Conservation (phyloP, 257 asterid genomes). For the Knoxia roxburghii region DNA sequence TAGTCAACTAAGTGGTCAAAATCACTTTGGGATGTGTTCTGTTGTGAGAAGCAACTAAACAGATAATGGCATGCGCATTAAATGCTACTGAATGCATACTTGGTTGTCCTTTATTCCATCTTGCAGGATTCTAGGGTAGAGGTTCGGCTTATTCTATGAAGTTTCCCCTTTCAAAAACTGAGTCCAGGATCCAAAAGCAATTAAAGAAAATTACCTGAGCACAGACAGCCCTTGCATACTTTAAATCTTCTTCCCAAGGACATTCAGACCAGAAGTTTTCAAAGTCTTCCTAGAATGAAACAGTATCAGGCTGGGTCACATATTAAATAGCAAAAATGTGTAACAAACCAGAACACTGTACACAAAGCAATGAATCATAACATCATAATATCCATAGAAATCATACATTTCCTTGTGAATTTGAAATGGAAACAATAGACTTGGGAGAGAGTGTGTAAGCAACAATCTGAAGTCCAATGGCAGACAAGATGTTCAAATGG, state of each 20-base stretch:
- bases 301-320: neutral
- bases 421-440: neutral
- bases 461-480: neutral
- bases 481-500: neutral
- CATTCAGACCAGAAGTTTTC: slow-evolving; percentile 94
- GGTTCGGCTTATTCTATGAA: neutral
- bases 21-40: neutral
- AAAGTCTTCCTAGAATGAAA: slow-evolving; percentile 70
- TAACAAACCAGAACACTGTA: neutral
- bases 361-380: neutral
- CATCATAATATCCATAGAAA: neutral
- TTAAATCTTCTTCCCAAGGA: slow-evolving; percentile 97
- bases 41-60: neutral
- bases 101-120: neutral
- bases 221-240: slow-evolving; percentile 80
- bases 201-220: slow-evolving; percentile 53
- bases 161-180: neutral
- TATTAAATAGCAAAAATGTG: neutral
- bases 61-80: neutral
- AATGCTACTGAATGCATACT: neutral
- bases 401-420: neutral
- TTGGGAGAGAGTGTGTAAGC: neutral
- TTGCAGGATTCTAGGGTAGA: neutral
- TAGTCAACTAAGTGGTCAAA: neutral
- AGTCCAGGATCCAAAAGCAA: slow-evolving; percentile 5